phyloP scores from a whole-genome alignment of 306 rosid species.

The Prosopis cineraria region DNA sequence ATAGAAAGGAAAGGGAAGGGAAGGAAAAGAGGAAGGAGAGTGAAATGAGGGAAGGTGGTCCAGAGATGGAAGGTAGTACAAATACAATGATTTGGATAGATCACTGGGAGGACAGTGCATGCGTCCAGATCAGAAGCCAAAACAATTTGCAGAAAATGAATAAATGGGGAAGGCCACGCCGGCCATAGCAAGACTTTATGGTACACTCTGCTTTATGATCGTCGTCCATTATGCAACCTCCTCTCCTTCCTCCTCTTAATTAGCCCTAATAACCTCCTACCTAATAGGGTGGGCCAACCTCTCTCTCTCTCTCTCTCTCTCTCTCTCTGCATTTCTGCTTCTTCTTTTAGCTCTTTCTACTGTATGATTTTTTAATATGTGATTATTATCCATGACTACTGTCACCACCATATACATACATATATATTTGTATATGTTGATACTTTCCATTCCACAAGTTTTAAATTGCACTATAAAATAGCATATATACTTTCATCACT shows the following conservation, averaged over 20 bases:
- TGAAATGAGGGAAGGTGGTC: constrained; percentile 9
- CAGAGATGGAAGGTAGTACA: background rate
- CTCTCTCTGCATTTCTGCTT: background rate
- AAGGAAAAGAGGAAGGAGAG: too few relatives aligned
- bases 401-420: too few relatives aligned
- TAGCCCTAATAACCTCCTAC: constrained; percentile 31
- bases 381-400: too few relatives aligned
- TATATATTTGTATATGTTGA: background rate
- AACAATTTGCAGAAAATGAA: constrained; percentile 13
- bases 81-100: constrained; percentile 36
- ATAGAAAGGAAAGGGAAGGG: background rate
- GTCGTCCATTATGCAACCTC: constrained; percentile 3
- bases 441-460: background rate
- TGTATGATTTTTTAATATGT: too few relatives aligned
- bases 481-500: too few relatives aligned
- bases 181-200: constrained; percentile 8
- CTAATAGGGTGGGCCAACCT: constrained; percentile 17
- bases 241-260: constrained; percentile 24
- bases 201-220: constrained; percentile 31
- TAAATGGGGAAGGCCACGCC: constrained; percentile 24
- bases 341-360: too few relatives aligned
- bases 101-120: constrained; percentile 27
- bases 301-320: background rate
- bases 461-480: background rate
- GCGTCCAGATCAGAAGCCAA: constrained; percentile 19